These are phyloP conservation scores for Coniochaeta sp. DNA, from an alignment of 2,329 filamentous ascomycete species.

Conservation along the genomic window DNA sequence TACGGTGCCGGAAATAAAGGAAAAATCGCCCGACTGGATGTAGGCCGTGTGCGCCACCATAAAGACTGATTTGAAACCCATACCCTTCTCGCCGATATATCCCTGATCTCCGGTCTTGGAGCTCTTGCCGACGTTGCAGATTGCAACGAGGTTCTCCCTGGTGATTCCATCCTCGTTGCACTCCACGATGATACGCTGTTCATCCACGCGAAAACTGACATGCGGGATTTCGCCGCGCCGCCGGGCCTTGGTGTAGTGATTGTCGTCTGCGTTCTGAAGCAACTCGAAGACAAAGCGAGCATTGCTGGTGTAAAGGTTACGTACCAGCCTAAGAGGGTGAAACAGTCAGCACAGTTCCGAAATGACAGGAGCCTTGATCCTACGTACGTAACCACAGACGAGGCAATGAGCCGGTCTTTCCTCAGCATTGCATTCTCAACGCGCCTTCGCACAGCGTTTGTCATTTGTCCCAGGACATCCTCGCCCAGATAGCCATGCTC, in stretches of 20 bases:
- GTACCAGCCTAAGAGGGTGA: constrained; percentile 25
- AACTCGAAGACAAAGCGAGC: constrained; percentile 44
- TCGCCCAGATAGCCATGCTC: constrained; percentile 15
- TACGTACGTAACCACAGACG: constrained; percentile 15
- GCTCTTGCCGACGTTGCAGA: constrained; percentile 37
- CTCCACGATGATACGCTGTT: constrained; percentile 32
- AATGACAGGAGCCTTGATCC: not conserved
- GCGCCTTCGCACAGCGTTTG: constrained; percentile 2
- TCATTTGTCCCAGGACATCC: constrained; percentile 7
- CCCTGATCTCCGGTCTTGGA: constrained; percentile 32
- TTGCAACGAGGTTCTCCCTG: constrained; percentile 30
- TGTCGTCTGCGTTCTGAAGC: constrained; percentile 49
- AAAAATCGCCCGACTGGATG: too few species aligned
- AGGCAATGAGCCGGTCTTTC: constrained; percentile 12
- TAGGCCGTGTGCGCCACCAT: too few species aligned
- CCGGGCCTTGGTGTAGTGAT: constrained; percentile 24
- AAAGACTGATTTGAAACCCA: constrained; percentile 46
- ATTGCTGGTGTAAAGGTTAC: constrained; percentile 32
- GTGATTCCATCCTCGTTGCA: constrained; percentile 44
- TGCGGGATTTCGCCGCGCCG: constrained; percentile 16
- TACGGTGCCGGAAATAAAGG: too few species aligned
- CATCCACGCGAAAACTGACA: constrained; percentile 26
- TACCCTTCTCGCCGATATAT: constrained; percentile 43
- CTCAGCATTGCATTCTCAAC: constrained; percentile 11
- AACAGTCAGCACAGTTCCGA: not conserved